Base-by-base conservation (phyloP, 163 green algal genomes). In the Botryococcus braunii region DNA sequence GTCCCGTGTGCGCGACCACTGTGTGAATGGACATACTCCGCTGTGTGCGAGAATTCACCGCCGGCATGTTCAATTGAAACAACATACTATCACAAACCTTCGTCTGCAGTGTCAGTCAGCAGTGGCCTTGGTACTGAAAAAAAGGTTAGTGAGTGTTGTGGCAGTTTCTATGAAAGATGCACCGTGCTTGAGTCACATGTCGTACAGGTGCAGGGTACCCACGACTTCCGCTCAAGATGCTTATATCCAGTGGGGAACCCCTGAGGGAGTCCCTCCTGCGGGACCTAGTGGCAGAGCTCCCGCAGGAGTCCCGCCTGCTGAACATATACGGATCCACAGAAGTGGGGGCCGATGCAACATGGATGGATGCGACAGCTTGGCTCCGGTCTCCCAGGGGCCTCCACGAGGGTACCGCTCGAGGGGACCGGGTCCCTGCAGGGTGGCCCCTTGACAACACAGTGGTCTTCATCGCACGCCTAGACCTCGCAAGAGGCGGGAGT, bases 251-350 rank as follows among this genome's bases (percentile, higher is more conserved):
- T 48, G 83, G 84, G 0, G 84, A 88, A 64, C 72, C 74, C 0
- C 70, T 90, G 63, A 31, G 69, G 0, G 34, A n/a, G 5, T 17
- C 9, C 4, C 55, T 90, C 32, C 65, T 76, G 23, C 35, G 11
- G 11, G 13, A 25, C 0, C 57, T 89, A 65, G 67, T 74, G 25
- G 35, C 38, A 0, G 39, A 59, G 9, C 60, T 88, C 55, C 81
- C 76, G 39, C 29, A 36, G 0, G 21, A 25, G 31, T 76, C 55
- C 47, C 7, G 31, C 2, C 67, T 89, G 7, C 55, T 85, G 13
- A 90, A 90, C 67, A 60, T 90, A 25, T 90, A 89, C 57, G 84
- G 83, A 52, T 72, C 48, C 58, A 84, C 74, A 29, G 81, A 84
- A 59, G 59, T 67, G 11, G 70, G 73, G 1, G 81, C 69, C 6